phyloP scores from a whole-genome alignment of 192 early-diverging fungal species.

The Dispira simplex region DNA sequence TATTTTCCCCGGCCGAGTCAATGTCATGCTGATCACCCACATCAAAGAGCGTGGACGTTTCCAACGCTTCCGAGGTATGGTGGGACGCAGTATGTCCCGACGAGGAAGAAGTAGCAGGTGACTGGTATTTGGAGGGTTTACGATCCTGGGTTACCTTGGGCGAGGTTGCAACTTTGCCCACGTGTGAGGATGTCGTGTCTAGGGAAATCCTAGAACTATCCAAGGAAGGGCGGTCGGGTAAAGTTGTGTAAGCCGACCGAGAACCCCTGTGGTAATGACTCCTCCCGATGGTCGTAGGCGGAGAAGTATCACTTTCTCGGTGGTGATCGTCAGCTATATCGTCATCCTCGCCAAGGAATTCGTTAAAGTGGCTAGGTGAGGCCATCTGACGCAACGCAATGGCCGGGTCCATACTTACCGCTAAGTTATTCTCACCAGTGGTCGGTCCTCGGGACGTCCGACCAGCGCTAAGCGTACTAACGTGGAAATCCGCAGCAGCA shows the following conservation, averaged over 20 bases:
- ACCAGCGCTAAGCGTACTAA: background rate
- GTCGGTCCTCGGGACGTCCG: background rate
- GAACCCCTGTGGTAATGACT: background rate
- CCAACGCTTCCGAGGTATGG: background rate
- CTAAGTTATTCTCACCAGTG: background rate
- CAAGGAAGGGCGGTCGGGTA: background rate
- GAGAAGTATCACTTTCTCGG: background rate
- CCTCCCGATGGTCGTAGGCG: background rate
- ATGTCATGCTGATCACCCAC: background rate
- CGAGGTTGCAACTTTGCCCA: background rate
- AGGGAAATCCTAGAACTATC: background rate
- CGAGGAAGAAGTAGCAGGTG: background rate
- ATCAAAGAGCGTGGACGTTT: slow-evolving; percentile 6
- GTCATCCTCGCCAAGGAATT: slow-evolving; percentile 2
- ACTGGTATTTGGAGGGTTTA: background rate
- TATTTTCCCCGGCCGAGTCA: background rate
- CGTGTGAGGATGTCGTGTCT: background rate
- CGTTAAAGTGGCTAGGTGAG: slow-evolving; percentile 2
- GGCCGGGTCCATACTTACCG: background rate
- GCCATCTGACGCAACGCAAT: slow-evolving; percentile 1
- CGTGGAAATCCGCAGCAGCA: background rate
- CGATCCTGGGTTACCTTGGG: background rate
- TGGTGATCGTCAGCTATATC: background rate
- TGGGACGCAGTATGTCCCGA: background rate
- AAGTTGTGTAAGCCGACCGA: background rate